Evolutionary conservation across 345 rosid species (phyloP).

Genomic region (Gossypium anomalum): DNA sequence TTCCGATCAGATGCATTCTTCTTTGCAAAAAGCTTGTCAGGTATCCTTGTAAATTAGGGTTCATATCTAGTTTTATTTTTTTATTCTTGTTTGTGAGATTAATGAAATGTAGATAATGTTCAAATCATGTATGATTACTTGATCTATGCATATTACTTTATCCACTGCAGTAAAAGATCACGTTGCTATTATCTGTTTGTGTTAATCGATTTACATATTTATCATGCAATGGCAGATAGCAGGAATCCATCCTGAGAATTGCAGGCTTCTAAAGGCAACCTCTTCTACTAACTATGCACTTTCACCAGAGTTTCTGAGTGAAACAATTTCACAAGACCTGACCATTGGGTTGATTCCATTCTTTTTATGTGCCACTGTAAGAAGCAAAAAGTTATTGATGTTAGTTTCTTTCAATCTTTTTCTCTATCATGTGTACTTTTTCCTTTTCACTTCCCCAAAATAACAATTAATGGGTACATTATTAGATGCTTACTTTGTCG

Average conservation of each 20-base stretch:
- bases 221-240: constrained; percentile 50
- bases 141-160: not conserved
- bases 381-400: constrained; percentile 18
- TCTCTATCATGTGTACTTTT: constrained; percentile 5
- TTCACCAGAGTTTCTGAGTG: constrained; percentile 46
- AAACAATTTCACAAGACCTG: constrained; percentile 61
- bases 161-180: not conserved
- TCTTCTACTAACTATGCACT: constrained; percentile 66
- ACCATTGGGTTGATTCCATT: constrained; percentile 74
- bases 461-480: not conserved
- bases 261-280: constrained; percentile 58
- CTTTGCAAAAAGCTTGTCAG: constrained; percentile 86
- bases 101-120: not conserved
- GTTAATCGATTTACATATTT: not conserved
- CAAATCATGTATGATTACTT: not conserved
- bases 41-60: constrained; percentile 27
- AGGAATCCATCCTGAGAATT: constrained; percentile 71
- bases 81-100: not conserved
- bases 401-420: not conserved
- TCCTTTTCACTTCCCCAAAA: constrained; percentile 3
- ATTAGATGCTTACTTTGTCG: constrained; percentile 7
- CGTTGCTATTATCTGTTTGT: not conserved
- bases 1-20: constrained; percentile 89
- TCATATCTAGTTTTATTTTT: not conserved
- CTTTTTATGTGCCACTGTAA: constrained; percentile 77